Conservation (phyloP, 352 stramenopile species). For the Phytophthora foliorum region DNA sequence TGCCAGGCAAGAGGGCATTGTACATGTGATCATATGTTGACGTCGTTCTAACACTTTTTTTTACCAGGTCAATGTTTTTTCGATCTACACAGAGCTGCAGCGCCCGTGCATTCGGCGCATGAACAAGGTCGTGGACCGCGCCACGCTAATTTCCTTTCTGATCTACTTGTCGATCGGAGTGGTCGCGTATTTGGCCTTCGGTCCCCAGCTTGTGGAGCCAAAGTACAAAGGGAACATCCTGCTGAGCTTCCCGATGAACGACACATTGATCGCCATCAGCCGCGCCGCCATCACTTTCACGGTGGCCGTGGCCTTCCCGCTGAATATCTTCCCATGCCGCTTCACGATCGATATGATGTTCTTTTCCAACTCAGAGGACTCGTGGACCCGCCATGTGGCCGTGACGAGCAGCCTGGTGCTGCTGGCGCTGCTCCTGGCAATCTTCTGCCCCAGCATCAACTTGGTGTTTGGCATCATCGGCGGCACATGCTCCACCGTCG, state of each 20-base stretch:
- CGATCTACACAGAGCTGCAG: conserved; percentile 91
- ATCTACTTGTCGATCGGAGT: conserved; percentile 86
- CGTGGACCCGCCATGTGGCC: conserved; percentile 64
- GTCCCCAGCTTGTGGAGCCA: conserved; percentile 63
- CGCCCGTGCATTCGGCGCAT: conserved; percentile 88
- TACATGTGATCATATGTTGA: background rate
- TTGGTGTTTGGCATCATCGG: conserved; percentile 90
- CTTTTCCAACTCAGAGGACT: conserved; percentile 82
- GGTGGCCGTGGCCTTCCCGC: conserved; percentile 82
- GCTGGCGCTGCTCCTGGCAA: conserved; percentile 74
- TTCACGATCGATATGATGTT: conserved; percentile 93
- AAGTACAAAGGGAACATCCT: conserved; percentile 89
- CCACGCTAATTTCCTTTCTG: conserved; percentile 75
- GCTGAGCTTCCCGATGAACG: conserved; percentile 78
- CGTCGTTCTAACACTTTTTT: conserved; percentile 15
- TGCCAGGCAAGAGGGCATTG: conserved; percentile 58
- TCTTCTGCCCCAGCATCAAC: conserved; percentile 90
- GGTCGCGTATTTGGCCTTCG: conserved; percentile 85
- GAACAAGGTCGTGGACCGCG: conserved; percentile 90
- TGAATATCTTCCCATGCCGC: conserved; percentile 90
- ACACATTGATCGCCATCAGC: conserved; percentile 83
- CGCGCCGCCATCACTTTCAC: conserved; percentile 90
- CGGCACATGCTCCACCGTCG: conserved; percentile 82
- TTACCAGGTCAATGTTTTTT: conserved; percentile 84
- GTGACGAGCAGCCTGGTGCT: conserved; percentile 75